Evolutionary conservation across 2,329 filamentous ascomycete species (phyloP), one percentile per base, ranked within the genome.

Genomic region (Alternaria arbusti): DNA sequence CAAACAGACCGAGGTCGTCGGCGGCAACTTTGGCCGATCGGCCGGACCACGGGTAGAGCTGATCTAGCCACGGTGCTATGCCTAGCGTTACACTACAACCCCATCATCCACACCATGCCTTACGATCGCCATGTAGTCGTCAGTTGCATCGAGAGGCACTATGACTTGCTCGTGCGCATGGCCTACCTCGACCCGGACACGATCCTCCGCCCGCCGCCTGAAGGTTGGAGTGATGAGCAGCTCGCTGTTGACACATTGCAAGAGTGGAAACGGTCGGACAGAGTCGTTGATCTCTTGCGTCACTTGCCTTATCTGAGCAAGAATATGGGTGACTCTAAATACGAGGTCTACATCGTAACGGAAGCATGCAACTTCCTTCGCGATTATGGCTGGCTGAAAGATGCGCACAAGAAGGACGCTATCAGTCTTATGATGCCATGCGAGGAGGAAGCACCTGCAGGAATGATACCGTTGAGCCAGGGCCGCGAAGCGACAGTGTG

Each of bases 1-100:
- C 69, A 72, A 71, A 72, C 69, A 40, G 36, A 72, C 54, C 46
- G 45, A 58, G 61, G 59, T 30, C 45, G 10, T 30, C 59, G 63
- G 65, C n/a, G 32, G 20, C 54, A 60, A 25, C 65, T 67, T 64
- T 54, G n/a, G 25, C 65, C 67, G 63, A 47, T 43, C 47, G 17
- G 40, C 15, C 13, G 6, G 32, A 46, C 57, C 57, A 46, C 20
- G 32, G 57, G 36, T 40, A 17, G 36, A 40, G 11, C 6, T 11
- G 36, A 40, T 40, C 36, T 40, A 40, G 36, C 36, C 36, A 40
- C 36, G 36, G 20, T 20, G 20, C 20, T 20, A 20, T 12, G 28
- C 4, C 30, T 20, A 17, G 13, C 36, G 30, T 52, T 32, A 23
- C 2, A 40, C 20, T 52, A 20, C 17, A 45, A 22, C 43, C 20